Base-by-base conservation (phyloP, 768 basidiomycete species). In the Termitomyces heimii region DNA sequence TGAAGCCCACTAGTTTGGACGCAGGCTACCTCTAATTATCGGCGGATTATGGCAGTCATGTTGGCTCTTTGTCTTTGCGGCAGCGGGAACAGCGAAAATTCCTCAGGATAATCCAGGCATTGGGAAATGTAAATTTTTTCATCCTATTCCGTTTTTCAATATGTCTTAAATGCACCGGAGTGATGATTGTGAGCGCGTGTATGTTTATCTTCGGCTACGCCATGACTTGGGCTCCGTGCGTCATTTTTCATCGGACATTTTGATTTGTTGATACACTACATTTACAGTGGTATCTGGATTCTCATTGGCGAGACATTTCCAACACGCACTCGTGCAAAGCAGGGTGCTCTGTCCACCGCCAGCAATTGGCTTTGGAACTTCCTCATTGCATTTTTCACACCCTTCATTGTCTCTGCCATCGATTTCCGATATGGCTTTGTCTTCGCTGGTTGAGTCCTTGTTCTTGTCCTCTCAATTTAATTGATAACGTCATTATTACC, bases 221-320 rank as follows among this genome's bases (percentile, higher is more conserved):
- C 5, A 82, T 74, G 73, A 88, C 87, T 32, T 86, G 83, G 85
- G 84, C 80, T 16, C 85, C 86, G 70, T 78, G 61, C 52, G 74
- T 67, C 14, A 6, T 39, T 37, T 16, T n/a, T 40, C 12, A 26
- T n/a, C 14, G 12, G 16, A 1, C 20, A 10, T n/a, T 40, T 9
- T 10, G 9, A 6, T 39, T 40, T 55, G 16, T 20, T 48, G 24
- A 48, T 46, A 6, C 39, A 53, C 16, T 5, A 14, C 29, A n/a
- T 39, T 37, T 16, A 32, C 29, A 62, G 77, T n/a, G 85, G 86
- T 47, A 69, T 89, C 39, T 90, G 88, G 88, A 88, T 90, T 64
- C 74, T 89, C 20, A 86, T 85, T 55, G 88, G 86, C 37, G 88
- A 90, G 69, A 87, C 85, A 1, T 89, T 88, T 76, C 83, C 86